These are phyloP conservation scores for Colletotrichum sp. DNA, from an alignment of 2,329 filamentous ascomycete genomes.

Conservation along the genomic window DNA sequence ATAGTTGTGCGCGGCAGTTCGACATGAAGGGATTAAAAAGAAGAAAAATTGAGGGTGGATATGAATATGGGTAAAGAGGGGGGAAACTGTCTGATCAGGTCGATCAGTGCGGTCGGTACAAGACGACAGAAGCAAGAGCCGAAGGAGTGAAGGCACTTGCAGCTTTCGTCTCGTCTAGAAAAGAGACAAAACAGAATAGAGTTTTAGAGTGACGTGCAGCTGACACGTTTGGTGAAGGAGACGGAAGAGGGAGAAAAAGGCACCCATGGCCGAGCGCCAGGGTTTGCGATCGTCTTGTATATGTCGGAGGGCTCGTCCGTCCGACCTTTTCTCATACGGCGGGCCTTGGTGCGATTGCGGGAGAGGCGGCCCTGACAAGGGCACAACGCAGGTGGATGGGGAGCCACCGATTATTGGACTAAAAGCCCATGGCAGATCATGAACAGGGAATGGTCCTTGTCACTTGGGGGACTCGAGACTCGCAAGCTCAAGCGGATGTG, in stretches of 20 bases:
- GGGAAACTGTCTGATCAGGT: not conserved
- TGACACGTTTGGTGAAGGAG: conserved; percentile 23
- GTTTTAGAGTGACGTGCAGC: conserved; percentile 20
- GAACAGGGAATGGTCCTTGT: conserved; percentile 10
- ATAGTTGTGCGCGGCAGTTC: not conserved
- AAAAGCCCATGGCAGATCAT: conserved; percentile 16
- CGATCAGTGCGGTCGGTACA: not conserved
- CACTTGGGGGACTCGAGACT: conserved; percentile 3
- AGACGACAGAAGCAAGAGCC: not conserved
- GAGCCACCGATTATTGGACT: conserved; percentile 3
- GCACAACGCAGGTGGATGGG: not conserved
- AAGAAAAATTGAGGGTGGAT: not conserved
- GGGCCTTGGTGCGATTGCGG: not conserved
- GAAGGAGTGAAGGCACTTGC: conserved; percentile 14
- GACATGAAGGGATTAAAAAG: conserved; percentile 15
- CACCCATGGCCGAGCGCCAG: conserved; percentile 13
- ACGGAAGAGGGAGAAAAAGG: not conserved
- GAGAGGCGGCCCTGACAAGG: conserved; percentile 16
- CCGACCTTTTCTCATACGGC: not conserved
- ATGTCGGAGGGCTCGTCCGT: not conserved
- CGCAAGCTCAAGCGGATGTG: not conserved
- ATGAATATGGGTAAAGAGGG: not conserved
- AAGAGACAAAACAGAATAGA: conserved; percentile 13
- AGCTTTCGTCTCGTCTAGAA: conserved; percentile 14
- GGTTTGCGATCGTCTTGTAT: conserved; percentile 18